Evolutionary conservation across 169 alveolate genomes (phyloP).

Genomic region (Eimeria acervulina): DNA sequence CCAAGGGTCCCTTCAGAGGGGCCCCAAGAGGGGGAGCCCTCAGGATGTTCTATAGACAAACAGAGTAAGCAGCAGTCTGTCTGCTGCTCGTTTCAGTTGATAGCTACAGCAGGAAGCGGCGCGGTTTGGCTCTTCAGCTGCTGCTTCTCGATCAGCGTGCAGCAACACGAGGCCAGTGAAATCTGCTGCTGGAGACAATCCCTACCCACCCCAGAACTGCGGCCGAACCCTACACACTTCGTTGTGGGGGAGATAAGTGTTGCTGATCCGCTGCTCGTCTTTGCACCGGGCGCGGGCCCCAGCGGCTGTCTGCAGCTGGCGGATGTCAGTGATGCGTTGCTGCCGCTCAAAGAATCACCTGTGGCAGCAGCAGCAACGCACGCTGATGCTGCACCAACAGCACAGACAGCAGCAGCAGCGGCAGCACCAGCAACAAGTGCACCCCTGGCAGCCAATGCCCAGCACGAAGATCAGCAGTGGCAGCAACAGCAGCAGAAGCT

Average conservation of each 20-base stretch:
- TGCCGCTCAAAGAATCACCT: conserved; percentile 10
- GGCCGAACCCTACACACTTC: not conserved
- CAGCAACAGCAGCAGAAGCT: conserved; percentile 32
- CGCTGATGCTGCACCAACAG: not conserved
- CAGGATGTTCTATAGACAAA: not conserved
- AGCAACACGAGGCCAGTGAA: not conserved
- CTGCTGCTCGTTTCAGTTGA: conserved; percentile 30
- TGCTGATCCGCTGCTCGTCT: conserved; percentile 12
- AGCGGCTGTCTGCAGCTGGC: conserved; percentile 65
- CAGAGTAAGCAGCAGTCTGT: not conserved
- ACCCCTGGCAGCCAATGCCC: not conserved
- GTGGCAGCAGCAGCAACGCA: conserved; percentile 16
- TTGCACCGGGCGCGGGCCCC: conserved; percentile 12
- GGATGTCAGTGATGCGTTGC: conserved; percentile 55
- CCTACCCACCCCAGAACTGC: not conserved
- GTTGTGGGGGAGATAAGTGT: not conserved
- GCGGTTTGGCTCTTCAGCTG: conserved; percentile 57
- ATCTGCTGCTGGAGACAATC: not conserved
- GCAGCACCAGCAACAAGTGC: not conserved
- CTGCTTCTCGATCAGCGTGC: not conserved
- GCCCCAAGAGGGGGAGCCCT: not conserved
- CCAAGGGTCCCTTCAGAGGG: not conserved
- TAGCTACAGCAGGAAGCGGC: conserved; percentile 52
- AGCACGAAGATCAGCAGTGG: not conserved
- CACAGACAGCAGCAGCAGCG: not conserved